These are phyloP conservation scores for Talaromyces funiculosus DNA, from an alignment of 2,329 filamentous ascomycete species.

Conservation along the genomic window DNA sequence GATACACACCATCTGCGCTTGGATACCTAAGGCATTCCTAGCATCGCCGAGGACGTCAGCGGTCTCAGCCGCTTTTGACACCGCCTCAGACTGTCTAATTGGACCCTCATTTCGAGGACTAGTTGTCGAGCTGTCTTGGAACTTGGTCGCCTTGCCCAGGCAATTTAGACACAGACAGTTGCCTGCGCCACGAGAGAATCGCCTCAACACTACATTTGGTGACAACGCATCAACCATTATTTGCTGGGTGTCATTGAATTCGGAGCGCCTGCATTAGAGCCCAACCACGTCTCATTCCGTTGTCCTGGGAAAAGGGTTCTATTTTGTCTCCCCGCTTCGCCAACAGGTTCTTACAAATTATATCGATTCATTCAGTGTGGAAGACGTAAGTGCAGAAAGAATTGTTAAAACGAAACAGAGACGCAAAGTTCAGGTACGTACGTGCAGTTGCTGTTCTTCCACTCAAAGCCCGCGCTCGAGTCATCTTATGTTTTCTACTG, in stretches of 20 bases:
- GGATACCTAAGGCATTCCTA: slow-evolving; percentile 7
- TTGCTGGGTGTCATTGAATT: slow-evolving; percentile 28
- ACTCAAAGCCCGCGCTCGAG: slow-evolving; percentile 20
- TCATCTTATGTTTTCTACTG: slow-evolving; percentile 12
- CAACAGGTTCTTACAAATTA: background rate
- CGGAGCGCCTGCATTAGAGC: slow-evolving; percentile 39
- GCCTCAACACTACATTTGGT: slow-evolving; percentile 22
- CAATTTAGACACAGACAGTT: slow-evolving; percentile 17
- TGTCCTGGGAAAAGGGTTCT: slow-evolving; percentile 17
- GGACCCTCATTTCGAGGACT: background rate
- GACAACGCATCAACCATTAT: slow-evolving; percentile 38
- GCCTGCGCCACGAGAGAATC: slow-evolving; percentile 24
- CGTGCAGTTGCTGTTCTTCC: slow-evolving; percentile 16
- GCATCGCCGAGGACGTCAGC: slow-evolving; percentile 2
- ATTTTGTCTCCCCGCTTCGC: background rate
- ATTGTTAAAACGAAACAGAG: background rate
- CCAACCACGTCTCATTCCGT: slow-evolving; percentile 39
- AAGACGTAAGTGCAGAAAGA: background rate
- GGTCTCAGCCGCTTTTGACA: slow-evolving; percentile 19
- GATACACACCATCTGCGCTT: background rate
- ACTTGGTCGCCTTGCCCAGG: slow-evolving; percentile 22
- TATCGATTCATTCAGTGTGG: background rate
- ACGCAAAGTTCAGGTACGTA: slow-evolving; percentile 26
- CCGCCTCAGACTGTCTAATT: slow-evolving; percentile 24
- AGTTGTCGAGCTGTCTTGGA: background rate